Base-by-base conservation (phyloP, 1,139 yeast species). In the Debaryomycetaceae sp. region DNA sequence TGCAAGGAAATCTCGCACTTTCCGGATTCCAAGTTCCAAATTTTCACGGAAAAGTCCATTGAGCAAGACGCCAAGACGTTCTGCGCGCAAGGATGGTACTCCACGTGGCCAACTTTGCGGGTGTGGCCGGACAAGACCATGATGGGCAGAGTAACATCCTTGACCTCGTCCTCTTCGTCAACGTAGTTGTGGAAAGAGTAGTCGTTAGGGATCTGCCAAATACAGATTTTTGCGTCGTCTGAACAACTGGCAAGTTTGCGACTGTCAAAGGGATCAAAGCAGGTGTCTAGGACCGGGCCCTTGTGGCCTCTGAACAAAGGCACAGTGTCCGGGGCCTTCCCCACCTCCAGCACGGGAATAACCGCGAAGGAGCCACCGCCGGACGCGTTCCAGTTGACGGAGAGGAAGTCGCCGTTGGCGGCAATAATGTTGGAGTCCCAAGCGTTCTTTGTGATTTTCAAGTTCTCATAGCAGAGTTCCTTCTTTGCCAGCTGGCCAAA, bases 351-450 rank as follows among this genome's bases (percentile, higher is more conserved):
- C 19, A 83, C 61, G 2, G 98, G 98, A 32, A 90, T 76, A 12
- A 90, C 80, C 1, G 95, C 95, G 62, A 90, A 87, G 0, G 97
- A 92, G 31, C 98, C 98, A 37, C 97, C 97, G 26, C 97, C 97
- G 5, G 93, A 79, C 14, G 96, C 68, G 37, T 83, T 86, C 95
- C 95, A 86, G 53, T 85, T 86, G 37, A 85, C 81, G 1, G 95
- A 69, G 24, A 90, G 58, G 47, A 73, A 90, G 53, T 80, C 78
- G 21, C 95, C 92, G 51, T 90, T 90, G 38, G 54, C 36, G 30
- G 82, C 77, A 41, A 87, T 70, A 40, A 90, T 67, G 51, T 87
- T 87, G 28, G 95, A 83, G 52, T 90, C 98, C 85, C 95, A 90
- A 1, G 97, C 98, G 45, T 86, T 87, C 51, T 82, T 77, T 43